Percentiles rank a stretch among this genome's conserved stretches.
Evolutionary conservation across 495 filamentous ascomycete genomes (phyloP).

Genomic region (Hypoxylon intermedium): DNA sequence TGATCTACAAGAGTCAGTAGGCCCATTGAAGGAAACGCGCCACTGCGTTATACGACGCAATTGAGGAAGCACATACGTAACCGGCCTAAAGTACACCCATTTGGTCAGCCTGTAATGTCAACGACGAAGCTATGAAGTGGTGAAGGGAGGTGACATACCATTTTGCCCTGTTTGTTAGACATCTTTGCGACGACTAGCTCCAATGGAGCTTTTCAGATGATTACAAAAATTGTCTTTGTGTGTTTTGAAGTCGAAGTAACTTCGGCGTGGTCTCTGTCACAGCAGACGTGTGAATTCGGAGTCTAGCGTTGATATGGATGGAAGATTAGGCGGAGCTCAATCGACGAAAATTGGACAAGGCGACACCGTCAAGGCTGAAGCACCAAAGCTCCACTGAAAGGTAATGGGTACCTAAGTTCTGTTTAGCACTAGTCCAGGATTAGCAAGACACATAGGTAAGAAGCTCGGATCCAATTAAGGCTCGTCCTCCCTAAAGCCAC

Average conservation of each 20-base stretch:
- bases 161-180: conserved; percentile 99
- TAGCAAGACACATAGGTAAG: conserved; percentile 16
- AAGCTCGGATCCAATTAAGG: conserved; percentile 32
- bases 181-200: conserved; percentile 67
- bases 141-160: conserved; percentile 73
- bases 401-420: background rate
- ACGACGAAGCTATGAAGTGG: conserved; percentile 54
- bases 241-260: conserved; percentile 41
- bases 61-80: conserved; percentile 74
- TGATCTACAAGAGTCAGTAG: conserved; percentile 74
- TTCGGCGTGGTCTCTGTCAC: conserved; percentile 34
- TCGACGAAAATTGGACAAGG: conserved; percentile 38
- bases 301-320: conserved; percentile 43
- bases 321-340: conserved; percentile 28
- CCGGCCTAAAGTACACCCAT: conserved; percentile 74
- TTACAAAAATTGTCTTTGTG: conserved; percentile 61
- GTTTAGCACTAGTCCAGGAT: conserved; percentile 11
- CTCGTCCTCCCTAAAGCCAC: conserved; percentile 21
- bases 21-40: conserved; percentile 1
- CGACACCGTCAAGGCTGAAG: conserved; percentile 36
- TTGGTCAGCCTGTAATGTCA: conserved; percentile 77
- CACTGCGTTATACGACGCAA: conserved; percentile 7
- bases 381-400: conserved; percentile 23
- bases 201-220: conserved; percentile 64
- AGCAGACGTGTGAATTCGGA: conserved; percentile 40